phyloP scores from a whole-genome alignment of 768 basidiomycete genomes.

The Collybia sordida region DNA sequence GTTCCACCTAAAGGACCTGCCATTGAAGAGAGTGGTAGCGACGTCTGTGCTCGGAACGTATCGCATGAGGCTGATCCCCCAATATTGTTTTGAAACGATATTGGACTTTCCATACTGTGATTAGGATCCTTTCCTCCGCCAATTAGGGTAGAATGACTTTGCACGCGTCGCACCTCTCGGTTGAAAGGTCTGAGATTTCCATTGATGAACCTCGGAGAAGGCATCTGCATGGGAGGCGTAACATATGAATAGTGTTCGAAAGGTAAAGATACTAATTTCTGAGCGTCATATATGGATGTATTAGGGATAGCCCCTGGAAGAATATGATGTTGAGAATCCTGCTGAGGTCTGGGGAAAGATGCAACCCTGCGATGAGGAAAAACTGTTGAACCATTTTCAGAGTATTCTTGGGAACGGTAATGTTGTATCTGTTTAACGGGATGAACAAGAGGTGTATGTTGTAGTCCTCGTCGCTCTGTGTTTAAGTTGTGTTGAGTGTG shows the following conservation, averaged over 20 bases:
- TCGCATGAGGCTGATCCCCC: constrained; percentile 7
- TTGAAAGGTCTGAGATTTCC: constrained; percentile 3
- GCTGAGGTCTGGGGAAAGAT: constrained; percentile 12
- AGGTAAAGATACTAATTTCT: too few relatives aligned
- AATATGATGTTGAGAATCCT: not conserved
- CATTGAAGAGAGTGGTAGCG: constrained; percentile 7
- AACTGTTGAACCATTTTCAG: constrained; percentile 2
- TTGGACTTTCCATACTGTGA: too few relatives aligned
- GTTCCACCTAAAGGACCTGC: constrained; percentile 4
- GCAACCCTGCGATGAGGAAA: constrained; percentile 14
- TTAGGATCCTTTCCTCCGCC: constrained; percentile 7
- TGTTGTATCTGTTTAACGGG: constrained; percentile 1
- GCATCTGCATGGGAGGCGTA: constrained; percentile 1
- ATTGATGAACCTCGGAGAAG: constrained; percentile 4
- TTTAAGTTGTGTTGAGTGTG: constrained; percentile 11
- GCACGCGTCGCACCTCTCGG: constrained; percentile 20
- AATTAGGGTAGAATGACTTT: constrained; percentile 22
- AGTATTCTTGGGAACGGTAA: constrained; percentile 2
- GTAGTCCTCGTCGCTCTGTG: constrained; percentile 8
- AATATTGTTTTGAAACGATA: not conserved
- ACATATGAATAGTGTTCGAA: not conserved
- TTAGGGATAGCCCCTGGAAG: too few relatives aligned
- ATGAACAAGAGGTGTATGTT: not conserved
- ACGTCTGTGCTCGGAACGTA: constrained; percentile 7
- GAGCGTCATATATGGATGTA: too few relatives aligned